These are phyloP conservation scores for Podospora appendiculata DNA, from an alignment of 495 filamentous ascomycete species.

Conservation along the genomic window DNA sequence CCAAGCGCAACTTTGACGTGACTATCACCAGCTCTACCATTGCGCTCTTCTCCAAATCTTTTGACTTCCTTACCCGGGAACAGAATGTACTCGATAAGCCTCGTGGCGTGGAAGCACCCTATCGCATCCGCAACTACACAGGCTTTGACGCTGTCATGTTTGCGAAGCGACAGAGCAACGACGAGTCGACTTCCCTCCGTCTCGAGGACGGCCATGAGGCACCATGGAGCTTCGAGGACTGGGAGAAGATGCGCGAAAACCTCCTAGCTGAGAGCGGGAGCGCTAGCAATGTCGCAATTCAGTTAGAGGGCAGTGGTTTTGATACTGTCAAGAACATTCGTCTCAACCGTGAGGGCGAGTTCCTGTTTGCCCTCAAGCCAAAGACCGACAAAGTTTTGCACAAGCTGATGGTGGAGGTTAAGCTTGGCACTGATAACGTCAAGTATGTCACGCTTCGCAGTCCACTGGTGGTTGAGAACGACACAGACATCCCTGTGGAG, in stretches of 20 bases:
- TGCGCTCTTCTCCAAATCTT: slow-evolving; percentile 84
- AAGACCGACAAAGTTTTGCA: slow-evolving; percentile 74
- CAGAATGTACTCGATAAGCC: slow-evolving; percentile 94
- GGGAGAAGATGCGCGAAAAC: slow-evolving; percentile 87
- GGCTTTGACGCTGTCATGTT: slow-evolving; percentile 83
- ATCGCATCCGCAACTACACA: slow-evolving; percentile 89
- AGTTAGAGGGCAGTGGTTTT: slow-evolving; percentile 88
- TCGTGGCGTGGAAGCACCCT: slow-evolving; percentile 83
- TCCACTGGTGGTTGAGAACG: slow-evolving; percentile 93
- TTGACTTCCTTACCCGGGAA: slow-evolving; percentile 79
- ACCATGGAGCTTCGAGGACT: slow-evolving; percentile 95
- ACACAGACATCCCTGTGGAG: slow-evolving; percentile 93
- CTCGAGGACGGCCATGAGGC: slow-evolving; percentile 82
- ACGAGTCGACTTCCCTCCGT: slow-evolving; percentile 58
- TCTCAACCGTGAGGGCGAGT: slow-evolving; percentile 89
- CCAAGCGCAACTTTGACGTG: slow-evolving; percentile 81
- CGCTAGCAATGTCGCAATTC: slow-evolving; percentile 67
- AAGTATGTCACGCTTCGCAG: slow-evolving; percentile 97
- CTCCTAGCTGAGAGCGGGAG: slow-evolving; percentile 69
- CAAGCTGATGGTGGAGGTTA: slow-evolving; percentile 85
- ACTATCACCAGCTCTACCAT: slow-evolving; percentile 92
- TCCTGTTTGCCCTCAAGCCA: slow-evolving; percentile 75
- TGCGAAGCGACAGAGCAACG: slow-evolving; percentile 58
- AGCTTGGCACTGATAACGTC: slow-evolving; percentile 82
- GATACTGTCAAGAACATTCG: slow-evolving; percentile 81